phyloP scores from a whole-genome alignment of 352 stramenopile species.

The Phytophthora aleatoria region DNA sequence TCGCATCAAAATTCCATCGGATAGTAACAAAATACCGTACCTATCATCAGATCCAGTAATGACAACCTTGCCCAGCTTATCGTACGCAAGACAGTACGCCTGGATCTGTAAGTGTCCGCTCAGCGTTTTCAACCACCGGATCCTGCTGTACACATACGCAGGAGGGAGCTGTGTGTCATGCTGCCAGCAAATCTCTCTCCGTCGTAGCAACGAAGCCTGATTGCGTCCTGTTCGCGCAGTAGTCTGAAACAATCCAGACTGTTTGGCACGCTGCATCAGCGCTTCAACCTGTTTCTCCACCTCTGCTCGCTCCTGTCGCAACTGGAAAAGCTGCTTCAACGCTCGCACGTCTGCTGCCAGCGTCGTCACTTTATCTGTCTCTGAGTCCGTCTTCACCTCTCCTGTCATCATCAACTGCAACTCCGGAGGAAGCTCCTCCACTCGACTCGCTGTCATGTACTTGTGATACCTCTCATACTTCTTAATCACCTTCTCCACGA shows the following conservation, averaged over 20 bases:
- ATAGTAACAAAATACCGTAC: constrained; percentile 27
- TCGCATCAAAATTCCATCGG: constrained; percentile 2
- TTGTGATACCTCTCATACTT: constrained; percentile 74
- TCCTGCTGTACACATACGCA: constrained; percentile 76
- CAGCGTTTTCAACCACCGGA: constrained; percentile 84
- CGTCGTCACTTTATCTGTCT: constrained; percentile 44
- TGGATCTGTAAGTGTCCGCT: constrained; percentile 94
- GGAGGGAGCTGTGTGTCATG: constrained; percentile 44
- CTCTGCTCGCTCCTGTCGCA: constrained; percentile 49
- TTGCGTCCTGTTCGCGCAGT: constrained; percentile 57
- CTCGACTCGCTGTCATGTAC: constrained; percentile 49
- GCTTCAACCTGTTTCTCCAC: constrained; percentile 40
- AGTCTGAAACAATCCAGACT: constrained; percentile 54
- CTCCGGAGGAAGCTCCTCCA: constrained; percentile 60
- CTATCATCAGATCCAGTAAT: constrained; percentile 97
- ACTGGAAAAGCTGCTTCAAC: constrained; percentile 72
- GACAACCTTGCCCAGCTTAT: constrained; percentile 95
- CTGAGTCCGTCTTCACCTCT: constrained; percentile 12
- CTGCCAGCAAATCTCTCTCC: constrained; percentile 53
- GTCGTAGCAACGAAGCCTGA: constrained; percentile 54
- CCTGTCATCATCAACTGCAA: constrained; percentile 47
- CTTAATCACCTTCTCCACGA: constrained; percentile 70
- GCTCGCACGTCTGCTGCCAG: constrained; percentile 77
- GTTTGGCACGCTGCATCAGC: constrained; percentile 45
- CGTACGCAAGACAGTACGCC: constrained; percentile 96